A percentile compares a stretch with the other conserved stretches of the same genome.
Evolutionary conservation across 163 green algal species (phyloP).

Genomic region (Coccomyxa subellipsoidea): DNA sequence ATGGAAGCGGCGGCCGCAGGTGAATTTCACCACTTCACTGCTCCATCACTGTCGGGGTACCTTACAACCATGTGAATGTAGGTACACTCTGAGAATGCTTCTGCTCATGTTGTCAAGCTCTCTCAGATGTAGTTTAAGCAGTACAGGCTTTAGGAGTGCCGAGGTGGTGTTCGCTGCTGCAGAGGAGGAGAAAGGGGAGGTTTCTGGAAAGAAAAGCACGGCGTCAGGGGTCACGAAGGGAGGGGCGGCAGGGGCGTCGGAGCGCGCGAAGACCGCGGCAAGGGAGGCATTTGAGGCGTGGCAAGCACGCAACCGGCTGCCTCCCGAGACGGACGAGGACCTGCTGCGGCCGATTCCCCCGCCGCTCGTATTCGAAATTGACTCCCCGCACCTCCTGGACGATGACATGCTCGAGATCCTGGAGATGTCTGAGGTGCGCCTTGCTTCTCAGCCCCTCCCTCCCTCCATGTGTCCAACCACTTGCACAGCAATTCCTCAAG

Average conservation of each 20-base stretch:
- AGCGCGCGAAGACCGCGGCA: background rate
- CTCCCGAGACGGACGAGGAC: background rate
- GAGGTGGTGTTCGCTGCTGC: background rate
- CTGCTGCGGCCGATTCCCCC: background rate
- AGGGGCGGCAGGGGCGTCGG: background rate
- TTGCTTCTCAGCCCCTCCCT: background rate
- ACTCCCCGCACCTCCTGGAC: background rate
- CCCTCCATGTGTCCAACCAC: no score
- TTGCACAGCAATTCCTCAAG: no score
- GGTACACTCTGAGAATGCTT: no score
- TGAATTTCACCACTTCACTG: no score
- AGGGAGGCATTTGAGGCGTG: background rate
- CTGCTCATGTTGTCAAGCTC: no score
- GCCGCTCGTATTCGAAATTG: background rate
- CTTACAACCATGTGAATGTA: no score
- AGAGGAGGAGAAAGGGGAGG: background rate
- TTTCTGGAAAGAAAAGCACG: background rate
- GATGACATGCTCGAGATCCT: constrained; percentile 2
- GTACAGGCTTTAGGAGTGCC: no score
- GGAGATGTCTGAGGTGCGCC: background rate
- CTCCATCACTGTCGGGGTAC: no score
- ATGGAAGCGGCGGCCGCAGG: background rate
- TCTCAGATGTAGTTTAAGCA: no score
- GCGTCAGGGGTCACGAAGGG: background rate
- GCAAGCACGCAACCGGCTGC: background rate